These are phyloP conservation scores for Lophiotrema nucula DNA, from an alignment of 495 filamentous ascomycete species.

Conservation along the genomic window DNA sequence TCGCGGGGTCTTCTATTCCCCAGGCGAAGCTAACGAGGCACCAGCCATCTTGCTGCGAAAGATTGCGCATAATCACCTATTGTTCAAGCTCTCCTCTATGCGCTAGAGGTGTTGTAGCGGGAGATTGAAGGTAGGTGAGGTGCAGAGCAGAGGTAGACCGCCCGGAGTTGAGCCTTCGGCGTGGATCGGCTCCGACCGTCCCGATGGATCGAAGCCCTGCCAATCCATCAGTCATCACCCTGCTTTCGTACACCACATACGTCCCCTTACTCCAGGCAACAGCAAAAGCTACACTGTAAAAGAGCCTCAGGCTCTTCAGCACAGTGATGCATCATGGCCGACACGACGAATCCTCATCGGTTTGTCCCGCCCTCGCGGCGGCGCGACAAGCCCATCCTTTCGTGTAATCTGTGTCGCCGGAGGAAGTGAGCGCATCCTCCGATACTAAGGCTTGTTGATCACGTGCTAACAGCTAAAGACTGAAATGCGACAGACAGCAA, in stretches of 20 bases:
- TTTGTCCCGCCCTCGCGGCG: slow-evolving; percentile 20
- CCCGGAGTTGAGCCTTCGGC: too few species aligned
- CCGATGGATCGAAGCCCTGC: neutral
- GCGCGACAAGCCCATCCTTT: slow-evolving; percentile 24
- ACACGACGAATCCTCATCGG: slow-evolving; percentile 1
- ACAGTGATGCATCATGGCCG: slow-evolving; percentile 18
- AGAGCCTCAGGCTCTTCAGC: slow-evolving; percentile 36
- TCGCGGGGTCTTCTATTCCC: too few species aligned
- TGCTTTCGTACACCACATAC: neutral
- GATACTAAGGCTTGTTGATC: neutral
- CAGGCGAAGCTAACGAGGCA: too few species aligned
- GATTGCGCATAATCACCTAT: too few species aligned
- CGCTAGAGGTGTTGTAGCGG: too few species aligned
- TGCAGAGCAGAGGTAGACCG: too few species aligned
- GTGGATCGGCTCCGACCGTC: neutral
- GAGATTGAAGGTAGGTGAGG: too few species aligned
- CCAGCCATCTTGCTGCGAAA: too few species aligned
- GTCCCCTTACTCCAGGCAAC: slow-evolving; percentile 42
- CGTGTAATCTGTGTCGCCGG: slow-evolving; percentile 16
- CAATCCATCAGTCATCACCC: neutral
- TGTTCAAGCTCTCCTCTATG: too few species aligned
- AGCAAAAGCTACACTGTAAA: slow-evolving; percentile 38
- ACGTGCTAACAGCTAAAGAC: slow-evolving; percentile 1
- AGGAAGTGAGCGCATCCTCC: slow-evolving; percentile 17
- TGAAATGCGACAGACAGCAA: slow-evolving; percentile 28